Evolutionary conservation across 2,329 filamentous ascomycete genomes (phyloP).

Genomic region (Colletotrichum caudatum): DNA sequence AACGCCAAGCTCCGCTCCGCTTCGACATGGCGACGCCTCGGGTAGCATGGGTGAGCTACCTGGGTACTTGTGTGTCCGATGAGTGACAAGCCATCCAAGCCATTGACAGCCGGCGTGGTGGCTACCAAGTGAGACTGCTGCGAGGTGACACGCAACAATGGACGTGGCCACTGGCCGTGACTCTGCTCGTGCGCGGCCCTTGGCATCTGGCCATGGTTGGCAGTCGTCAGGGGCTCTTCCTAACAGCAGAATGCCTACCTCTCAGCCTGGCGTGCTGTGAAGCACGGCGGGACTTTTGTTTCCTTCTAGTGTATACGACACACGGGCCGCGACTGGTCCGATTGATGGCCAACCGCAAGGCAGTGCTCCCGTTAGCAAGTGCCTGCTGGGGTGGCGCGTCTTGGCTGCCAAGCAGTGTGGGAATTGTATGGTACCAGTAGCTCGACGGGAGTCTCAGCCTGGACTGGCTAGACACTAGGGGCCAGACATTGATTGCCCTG

Average conservation of each 20-base stretch:
- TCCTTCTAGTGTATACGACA: slow-evolving; percentile 16
- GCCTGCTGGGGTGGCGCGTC: neutral
- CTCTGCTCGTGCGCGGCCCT: neutral
- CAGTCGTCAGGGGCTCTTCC: neutral
- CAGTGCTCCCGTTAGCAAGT: neutral
- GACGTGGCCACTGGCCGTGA: neutral
- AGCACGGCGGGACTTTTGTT: neutral
- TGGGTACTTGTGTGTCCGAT: neutral
- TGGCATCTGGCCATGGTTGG: neutral
- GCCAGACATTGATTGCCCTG: neutral
- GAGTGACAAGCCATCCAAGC: neutral
- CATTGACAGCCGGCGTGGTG: neutral
- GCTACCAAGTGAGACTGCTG: neutral
- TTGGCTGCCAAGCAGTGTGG: slow-evolving; percentile 1
- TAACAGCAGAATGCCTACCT: slow-evolving; percentile 15
- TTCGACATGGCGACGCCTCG: neutral
- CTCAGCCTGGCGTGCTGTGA: slow-evolving; percentile 18
- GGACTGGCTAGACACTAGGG: neutral
- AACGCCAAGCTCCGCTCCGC: neutral
- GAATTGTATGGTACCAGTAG: neutral
- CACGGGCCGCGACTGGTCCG: slow-evolving; percentile 6
- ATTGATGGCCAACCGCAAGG: neutral
- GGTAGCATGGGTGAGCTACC: neutral
- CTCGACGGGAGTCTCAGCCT: neutral
- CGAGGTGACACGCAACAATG: neutral